These are phyloP conservation scores for Podospora comata DNA, from an alignment of 495 filamentous ascomycete genomes.

Conservation along the genomic window DNA sequence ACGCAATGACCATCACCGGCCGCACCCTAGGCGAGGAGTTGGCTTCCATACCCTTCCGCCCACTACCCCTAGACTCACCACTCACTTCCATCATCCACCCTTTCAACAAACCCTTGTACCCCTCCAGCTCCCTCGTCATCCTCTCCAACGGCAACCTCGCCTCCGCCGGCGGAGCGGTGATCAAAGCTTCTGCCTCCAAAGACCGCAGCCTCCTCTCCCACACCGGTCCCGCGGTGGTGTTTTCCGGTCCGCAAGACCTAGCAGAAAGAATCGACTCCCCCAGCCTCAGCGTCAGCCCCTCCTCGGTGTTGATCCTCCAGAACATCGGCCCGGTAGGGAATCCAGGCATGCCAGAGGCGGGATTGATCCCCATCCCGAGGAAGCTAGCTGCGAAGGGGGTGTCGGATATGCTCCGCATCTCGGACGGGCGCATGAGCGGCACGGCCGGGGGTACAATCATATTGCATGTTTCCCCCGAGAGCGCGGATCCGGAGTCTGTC, in stretches of 20 bases:
- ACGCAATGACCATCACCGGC: constrained; percentile 57
- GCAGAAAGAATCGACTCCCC: constrained; percentile 57
- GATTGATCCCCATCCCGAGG: constrained; percentile 61
- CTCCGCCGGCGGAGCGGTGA: constrained; percentile 49
- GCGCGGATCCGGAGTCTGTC: constrained; percentile 52
- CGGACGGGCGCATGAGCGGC: constrained; percentile 66
- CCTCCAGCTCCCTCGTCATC: constrained; percentile 53
- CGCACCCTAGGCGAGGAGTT: constrained; percentile 57
- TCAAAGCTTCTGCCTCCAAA: constrained; percentile 63
- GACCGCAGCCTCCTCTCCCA: constrained; percentile 50
- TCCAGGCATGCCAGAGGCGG: constrained; percentile 68
- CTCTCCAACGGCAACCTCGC: constrained; percentile 53
- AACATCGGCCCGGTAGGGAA: constrained; percentile 62
- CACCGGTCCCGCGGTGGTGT: constrained; percentile 57
- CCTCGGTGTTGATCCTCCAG: constrained; percentile 59
- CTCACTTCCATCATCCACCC: constrained; percentile 48
- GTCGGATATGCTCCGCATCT: constrained; percentile 62
- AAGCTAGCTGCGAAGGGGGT: constrained; percentile 59
- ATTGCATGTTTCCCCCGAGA: constrained; percentile 63
- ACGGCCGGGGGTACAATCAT: constrained; percentile 68
- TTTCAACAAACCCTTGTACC: constrained; percentile 52
- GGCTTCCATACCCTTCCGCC: constrained; percentile 44
- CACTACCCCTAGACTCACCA: constrained; percentile 30
- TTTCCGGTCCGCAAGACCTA: constrained; percentile 54
- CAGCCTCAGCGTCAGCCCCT: constrained; percentile 46